A percentile compares a stretch with the other conserved stretches of the same genome.
Conservation (phyloP, 73 alveolate genomes). For the Vitrella brassicaformis region DNA sequence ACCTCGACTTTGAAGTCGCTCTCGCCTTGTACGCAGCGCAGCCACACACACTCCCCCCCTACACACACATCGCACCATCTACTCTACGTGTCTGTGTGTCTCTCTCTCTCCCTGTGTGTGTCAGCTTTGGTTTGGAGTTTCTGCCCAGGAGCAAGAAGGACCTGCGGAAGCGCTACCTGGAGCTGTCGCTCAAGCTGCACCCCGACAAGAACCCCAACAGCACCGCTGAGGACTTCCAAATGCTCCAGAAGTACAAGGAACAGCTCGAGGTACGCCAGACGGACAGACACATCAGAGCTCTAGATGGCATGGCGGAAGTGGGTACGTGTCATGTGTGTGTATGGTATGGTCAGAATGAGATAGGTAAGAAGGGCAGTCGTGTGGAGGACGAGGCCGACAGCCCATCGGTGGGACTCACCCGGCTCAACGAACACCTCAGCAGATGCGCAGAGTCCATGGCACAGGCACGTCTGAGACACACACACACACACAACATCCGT, state of each 20-base stretch:
- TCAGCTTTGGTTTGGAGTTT: background rate
- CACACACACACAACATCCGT: background rate
- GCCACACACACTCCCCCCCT: too few relatives aligned
- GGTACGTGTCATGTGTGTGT: too few relatives aligned
- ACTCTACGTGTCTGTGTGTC: background rate
- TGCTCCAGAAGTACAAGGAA: background rate
- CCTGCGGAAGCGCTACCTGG: background rate
- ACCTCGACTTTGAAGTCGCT: background rate
- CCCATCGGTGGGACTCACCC: background rate
- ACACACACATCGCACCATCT: too few relatives aligned
- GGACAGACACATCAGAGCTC: too few relatives aligned
- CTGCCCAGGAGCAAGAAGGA: background rate
- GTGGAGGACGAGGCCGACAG: too few relatives aligned
- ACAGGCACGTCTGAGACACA: background rate
- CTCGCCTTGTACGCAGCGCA: background rate
- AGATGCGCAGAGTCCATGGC: background rate
- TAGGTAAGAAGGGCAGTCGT: too few relatives aligned
- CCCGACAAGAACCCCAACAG: background rate
- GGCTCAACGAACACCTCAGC: background rate
- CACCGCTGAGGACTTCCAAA: background rate
- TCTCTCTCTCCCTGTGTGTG: background rate
- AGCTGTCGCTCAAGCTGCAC: background rate
- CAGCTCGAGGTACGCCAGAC: background rate
- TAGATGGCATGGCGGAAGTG: too few relatives aligned
- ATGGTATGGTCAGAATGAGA: too few relatives aligned